phyloP scores from a whole-genome alignment of 108 stramenopile genomes.

The Fragilaria radians region DNA sequence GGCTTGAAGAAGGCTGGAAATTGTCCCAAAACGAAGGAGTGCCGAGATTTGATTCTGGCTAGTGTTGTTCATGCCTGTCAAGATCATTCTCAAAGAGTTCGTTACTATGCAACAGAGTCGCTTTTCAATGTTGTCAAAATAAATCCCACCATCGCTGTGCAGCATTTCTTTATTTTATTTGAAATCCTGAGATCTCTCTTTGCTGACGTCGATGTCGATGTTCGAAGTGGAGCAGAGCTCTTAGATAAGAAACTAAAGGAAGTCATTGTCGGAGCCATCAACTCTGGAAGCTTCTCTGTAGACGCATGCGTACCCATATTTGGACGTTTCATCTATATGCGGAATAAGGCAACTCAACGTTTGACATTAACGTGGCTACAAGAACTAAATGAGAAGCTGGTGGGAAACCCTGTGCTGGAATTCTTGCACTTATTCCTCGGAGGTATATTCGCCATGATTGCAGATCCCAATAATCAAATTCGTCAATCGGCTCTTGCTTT shows the following conservation, averaged over 20 bases:
- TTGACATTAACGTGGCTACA: constrained; percentile 81
- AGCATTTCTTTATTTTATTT: constrained; percentile 85
- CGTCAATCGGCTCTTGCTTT: constrained; percentile 80
- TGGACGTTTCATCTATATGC: constrained; percentile 81
- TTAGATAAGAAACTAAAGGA: constrained; percentile 80
- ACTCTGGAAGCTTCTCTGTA: constrained; percentile 63
- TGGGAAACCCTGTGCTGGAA: constrained; percentile 79
- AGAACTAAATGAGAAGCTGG: constrained; percentile 68
- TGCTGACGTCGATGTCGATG: constrained; percentile 80
- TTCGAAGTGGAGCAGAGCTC: constrained; percentile 71
- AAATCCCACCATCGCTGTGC: constrained; percentile 65
- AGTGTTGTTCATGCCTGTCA: constrained; percentile 87
- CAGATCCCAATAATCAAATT: constrained; percentile 70
- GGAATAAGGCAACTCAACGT: constrained; percentile 83
- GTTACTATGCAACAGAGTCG: constrained; percentile 84
- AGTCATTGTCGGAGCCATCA: constrained; percentile 77
- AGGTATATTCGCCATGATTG: constrained; percentile 84
- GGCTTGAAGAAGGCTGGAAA: constrained; percentile 77
- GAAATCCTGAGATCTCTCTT: constrained; percentile 74
- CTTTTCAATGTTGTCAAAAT: constrained; percentile 86
- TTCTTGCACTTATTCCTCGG: constrained; percentile 77
- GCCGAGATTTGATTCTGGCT: constrained; percentile 73
- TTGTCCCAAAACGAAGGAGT: constrained; percentile 21
- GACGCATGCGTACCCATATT: constrained; percentile 84
- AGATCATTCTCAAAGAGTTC: constrained; percentile 80